Evolutionary conservation across 129 eudicot species (phyloP).

Genomic region (Arctium minus): DNA sequence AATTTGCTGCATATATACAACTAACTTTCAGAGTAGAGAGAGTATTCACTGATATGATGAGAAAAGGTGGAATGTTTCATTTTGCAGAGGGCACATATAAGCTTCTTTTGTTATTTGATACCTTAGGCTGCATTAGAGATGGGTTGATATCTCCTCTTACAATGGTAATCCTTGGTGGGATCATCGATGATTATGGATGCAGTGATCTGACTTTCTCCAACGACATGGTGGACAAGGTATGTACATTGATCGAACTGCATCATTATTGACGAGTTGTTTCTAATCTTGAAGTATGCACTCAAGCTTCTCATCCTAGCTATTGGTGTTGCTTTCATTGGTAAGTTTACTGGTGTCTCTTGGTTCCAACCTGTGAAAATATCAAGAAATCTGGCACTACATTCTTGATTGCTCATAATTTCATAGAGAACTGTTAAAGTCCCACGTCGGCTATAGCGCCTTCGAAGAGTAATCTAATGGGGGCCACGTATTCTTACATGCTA

Average conservation of each 20-base stretch:
- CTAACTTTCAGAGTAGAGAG: not conserved
- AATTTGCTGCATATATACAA: not conserved
- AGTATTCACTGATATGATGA: conserved; percentile 23
- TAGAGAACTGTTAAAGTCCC: not conserved
- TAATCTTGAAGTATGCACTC: conserved; percentile 40
- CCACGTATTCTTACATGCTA: not conserved
- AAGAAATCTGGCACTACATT: not conserved
- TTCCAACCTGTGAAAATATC: not conserved
- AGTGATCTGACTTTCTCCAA: conserved; percentile 28
- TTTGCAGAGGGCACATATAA: conserved; percentile 58
- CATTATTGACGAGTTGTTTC: conserved; percentile 1
- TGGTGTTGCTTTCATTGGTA: conserved; percentile 65
- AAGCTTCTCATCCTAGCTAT: conserved; percentile 56
- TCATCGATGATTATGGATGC: conserved; percentile 38
- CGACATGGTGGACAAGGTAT: conserved; percentile 55
- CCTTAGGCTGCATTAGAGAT: conserved; percentile 55
- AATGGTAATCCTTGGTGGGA: conserved; percentile 48
- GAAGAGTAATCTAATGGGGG: not conserved
- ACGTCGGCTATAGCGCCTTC: not conserved
- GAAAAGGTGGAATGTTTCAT: conserved; percentile 41
- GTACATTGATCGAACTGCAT: not conserved
- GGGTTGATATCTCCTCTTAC: conserved; percentile 58
- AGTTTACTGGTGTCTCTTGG: conserved; percentile 1
- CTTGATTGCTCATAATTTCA: not conserved
- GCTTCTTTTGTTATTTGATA: conserved; percentile 63